Percentiles rank a stretch among this genome's conserved stretches.
These are phyloP conservation scores for Spergularia azorica DNA, from an alignment of 179 eudicot species.

Conservation along the genomic window DNA sequence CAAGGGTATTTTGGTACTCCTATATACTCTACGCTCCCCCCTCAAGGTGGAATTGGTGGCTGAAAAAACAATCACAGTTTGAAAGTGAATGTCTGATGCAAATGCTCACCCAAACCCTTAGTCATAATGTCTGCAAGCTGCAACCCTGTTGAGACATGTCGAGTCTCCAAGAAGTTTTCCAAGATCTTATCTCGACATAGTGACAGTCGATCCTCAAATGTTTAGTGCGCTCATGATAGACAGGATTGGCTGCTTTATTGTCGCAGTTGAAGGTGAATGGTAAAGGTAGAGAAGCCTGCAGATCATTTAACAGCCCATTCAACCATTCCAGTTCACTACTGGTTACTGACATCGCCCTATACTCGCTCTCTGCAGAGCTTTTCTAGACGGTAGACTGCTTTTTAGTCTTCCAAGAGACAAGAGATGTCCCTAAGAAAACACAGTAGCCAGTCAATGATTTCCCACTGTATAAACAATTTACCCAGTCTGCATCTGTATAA, in stretches of 20 bases:
- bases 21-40: too few species aligned
- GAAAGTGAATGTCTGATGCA: too few species aligned
- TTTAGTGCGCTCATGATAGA: background rate
- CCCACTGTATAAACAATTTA: background rate
- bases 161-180: background rate
- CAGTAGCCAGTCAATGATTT: background rate
- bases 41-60: too few species aligned
- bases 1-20: too few species aligned
- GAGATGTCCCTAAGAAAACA: background rate
- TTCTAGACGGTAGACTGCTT: background rate
- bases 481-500: background rate
- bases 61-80: too few species aligned
- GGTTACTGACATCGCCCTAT: background rate
- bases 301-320: background rate
- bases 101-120: background rate
- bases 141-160: background rate
- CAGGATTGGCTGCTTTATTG: background rate
- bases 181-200: background rate
- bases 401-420: background rate
- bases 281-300: too few species aligned
- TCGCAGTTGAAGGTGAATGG: background rate
- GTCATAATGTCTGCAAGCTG: conserved; percentile 3
- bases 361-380: background rate
- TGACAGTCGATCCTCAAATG: background rate
- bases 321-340: background rate